phyloP scores from a whole-genome alignment of 768 basidiomycete genomes.

The Russula virescens region DNA sequence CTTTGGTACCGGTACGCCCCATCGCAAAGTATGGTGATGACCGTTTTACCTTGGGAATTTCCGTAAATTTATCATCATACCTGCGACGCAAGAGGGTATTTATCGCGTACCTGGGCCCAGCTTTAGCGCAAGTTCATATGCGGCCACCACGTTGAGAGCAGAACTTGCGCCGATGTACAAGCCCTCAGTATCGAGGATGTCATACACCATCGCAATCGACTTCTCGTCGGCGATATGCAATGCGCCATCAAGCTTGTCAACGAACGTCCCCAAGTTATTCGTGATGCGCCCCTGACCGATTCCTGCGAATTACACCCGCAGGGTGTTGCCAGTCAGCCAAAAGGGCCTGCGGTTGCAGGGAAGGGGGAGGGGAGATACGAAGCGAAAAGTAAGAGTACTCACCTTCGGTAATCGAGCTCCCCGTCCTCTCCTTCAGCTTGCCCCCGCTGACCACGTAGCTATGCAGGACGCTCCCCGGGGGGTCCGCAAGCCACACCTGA shows the following conservation, averaged over 20 bases:
- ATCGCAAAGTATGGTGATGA: slow-evolving; percentile 89
- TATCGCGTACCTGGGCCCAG: slow-evolving; percentile 65
- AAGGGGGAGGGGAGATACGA: neutral
- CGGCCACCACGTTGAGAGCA: slow-evolving; percentile 92
- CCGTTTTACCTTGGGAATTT: slow-evolving; percentile 53
- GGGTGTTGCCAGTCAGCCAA: neutral
- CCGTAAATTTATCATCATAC: neutral
- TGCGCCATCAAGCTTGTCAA: slow-evolving; percentile 74
- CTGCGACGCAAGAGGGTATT: neutral
- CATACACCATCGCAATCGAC: slow-evolving; percentile 90
- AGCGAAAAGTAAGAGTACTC: slow-evolving; percentile 33
- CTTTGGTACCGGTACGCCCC: slow-evolving; percentile 98
- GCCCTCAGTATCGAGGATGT: slow-evolving; percentile 87
- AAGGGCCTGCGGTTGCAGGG: neutral
- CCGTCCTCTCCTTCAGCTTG: slow-evolving; percentile 65
- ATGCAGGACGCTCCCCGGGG: slow-evolving; percentile 89
- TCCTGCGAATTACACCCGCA: slow-evolving; percentile 40
- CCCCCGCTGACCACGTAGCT: slow-evolving; percentile 79
- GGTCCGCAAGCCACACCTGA: slow-evolving; percentile 94
- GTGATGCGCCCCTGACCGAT: slow-evolving; percentile 98
- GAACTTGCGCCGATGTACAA: slow-evolving; percentile 92
- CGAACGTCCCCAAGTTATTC: slow-evolving; percentile 78
- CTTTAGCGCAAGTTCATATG: slow-evolving; percentile 77
- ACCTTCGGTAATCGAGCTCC: slow-evolving; percentile 95
- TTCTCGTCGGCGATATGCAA: slow-evolving; percentile 84